Evolutionary conservation across 805 yeast genomes (phyloP).

Genomic region (Brettanomyces bruxellensis): DNA sequence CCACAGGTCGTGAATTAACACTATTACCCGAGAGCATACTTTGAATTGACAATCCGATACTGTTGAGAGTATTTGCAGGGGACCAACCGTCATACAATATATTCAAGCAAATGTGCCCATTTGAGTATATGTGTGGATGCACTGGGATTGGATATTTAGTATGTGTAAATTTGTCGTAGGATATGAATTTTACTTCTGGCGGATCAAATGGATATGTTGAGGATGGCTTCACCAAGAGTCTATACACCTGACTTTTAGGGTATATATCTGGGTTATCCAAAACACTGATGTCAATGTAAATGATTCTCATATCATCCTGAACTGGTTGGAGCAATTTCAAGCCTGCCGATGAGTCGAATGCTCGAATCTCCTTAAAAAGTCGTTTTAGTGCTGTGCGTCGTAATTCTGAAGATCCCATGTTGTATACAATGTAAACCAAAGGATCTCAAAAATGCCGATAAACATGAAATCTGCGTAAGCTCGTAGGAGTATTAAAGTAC

Average conservation of each 20-base stretch:
- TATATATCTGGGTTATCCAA: constrained; percentile 28
- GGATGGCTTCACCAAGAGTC: constrained; percentile 35
- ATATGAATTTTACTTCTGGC: constrained; percentile 49
- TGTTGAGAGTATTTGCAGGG: constrained; percentile 46
- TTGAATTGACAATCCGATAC: constrained; percentile 49
- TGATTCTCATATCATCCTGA: neutral
- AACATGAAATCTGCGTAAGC: no score
- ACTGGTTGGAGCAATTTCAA: constrained; percentile 1
- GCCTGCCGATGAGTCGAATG: neutral
- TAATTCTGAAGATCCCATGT: neutral
- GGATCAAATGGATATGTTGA: constrained; percentile 47
- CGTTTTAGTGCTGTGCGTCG: neutral
- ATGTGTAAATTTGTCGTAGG: constrained; percentile 8
- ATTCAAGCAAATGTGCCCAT: constrained; percentile 72
- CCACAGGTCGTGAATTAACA: constrained; percentile 44
- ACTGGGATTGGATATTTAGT: constrained; percentile 36
- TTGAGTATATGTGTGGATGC: constrained; percentile 68
- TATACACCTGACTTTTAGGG: constrained; percentile 25
- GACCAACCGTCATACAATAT: constrained; percentile 61
- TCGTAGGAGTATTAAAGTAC: no score
- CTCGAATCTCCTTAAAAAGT: constrained; percentile 1
- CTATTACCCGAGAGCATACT: constrained; percentile 50
- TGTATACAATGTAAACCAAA: neutral
- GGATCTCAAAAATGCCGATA: no score
- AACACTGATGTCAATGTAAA: constrained; percentile 27